phyloP scores from a whole-genome alignment of 139 green algal species.

The Gonium pectorale region DNA sequence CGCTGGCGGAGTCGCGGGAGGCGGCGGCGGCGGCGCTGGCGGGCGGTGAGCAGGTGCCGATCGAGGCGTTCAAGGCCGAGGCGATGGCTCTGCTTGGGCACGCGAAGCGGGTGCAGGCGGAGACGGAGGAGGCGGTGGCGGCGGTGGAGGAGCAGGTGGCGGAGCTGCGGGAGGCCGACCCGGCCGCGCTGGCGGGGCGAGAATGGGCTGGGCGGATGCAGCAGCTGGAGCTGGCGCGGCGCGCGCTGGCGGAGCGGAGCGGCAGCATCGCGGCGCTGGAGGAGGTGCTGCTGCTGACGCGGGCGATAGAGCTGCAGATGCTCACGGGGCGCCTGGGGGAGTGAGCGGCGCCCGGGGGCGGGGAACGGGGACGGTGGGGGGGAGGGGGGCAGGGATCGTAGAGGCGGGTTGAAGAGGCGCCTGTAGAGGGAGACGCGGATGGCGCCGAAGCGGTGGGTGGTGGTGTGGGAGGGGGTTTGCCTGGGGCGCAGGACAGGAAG shows the following conservation, averaged over 20 bases:
- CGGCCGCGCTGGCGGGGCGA: not conserved
- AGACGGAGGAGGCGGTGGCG: slow-evolving; percentile 28
- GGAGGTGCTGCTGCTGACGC: slow-evolving; percentile 37
- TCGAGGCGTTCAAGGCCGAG: slow-evolving; percentile 42
- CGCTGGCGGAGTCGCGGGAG: slow-evolving; percentile 9
- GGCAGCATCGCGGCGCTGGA: slow-evolving; percentile 32
- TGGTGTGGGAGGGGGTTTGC: too few relatives aligned
- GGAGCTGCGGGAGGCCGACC: not conserved
- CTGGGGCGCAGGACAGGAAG: too few relatives aligned
- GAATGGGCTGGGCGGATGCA: slow-evolving; percentile 29
- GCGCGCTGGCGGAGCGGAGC: slow-evolving; percentile 29
- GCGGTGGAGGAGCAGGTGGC: slow-evolving; percentile 14
- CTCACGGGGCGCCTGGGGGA: not conserved
- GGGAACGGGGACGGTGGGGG: too few relatives aligned
- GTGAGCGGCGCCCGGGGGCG: too few relatives aligned
- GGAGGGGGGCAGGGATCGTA: too few relatives aligned
- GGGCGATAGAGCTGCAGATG: slow-evolving; percentile 26
- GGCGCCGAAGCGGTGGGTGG: too few relatives aligned
- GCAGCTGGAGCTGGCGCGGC: slow-evolving; percentile 39
- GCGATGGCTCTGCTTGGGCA: slow-evolving; percentile 40
- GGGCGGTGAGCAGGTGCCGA: slow-evolving; percentile 37
- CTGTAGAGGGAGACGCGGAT: too few relatives aligned
- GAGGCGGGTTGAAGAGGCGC: too few relatives aligned
- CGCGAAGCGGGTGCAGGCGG: slow-evolving; percentile 28
- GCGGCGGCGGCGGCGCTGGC: slow-evolving; percentile 38